A percentile compares a stretch with the other conserved stretches of the same genome.
Evolutionary conservation across 129 eudicot species (phyloP).

Genomic region (Escallonia herrerae): DNA sequence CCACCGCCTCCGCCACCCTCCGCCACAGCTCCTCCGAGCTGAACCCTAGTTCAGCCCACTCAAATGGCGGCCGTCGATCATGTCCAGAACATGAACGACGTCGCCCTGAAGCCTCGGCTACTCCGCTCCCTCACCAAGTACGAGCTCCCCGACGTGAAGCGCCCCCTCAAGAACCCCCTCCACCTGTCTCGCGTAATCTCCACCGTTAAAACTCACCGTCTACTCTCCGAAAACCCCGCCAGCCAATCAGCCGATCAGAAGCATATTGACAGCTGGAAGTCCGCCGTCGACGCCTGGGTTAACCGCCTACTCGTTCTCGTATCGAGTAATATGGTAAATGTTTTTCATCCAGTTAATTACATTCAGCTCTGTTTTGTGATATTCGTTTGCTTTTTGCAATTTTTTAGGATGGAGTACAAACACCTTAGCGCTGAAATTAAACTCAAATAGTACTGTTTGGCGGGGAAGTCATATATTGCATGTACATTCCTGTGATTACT

Average conservation of each 20-base stretch:
- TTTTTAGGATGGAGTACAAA: too few species aligned
- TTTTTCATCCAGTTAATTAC: too few species aligned
- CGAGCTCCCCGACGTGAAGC: constrained; percentile 62
- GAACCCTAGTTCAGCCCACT: not conserved
- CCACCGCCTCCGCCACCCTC: too few species aligned
- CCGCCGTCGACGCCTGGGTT: constrained; percentile 73
- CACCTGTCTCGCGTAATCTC: constrained; percentile 47
- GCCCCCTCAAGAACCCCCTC: constrained; percentile 42
- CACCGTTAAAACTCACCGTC: constrained; percentile 40
- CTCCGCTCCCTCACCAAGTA: constrained; percentile 60
- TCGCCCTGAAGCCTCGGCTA: constrained; percentile 51
- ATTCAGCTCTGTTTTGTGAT: too few species aligned
- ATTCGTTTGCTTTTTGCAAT: too few species aligned
- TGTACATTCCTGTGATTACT: too few species aligned
- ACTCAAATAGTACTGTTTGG: too few species aligned
- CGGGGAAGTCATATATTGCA: too few species aligned
- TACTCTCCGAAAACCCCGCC: constrained; percentile 42
- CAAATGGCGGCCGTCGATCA: constrained; percentile 50
- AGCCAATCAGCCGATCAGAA: constrained; percentile 23
- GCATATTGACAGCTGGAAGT: constrained; percentile 43
- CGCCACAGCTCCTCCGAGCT: too few species aligned
- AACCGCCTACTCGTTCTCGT: constrained; percentile 50
- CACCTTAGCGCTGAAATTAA: too few species aligned
- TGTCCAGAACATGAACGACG: constrained; percentile 42
- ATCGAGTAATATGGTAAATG: constrained; percentile 46